Percentiles rank a stretch among this genome's conserved stretches.
Evolutionary conservation across 306 rosid species (phyloP).

Genomic region (Fragaria ananassa): DNA sequence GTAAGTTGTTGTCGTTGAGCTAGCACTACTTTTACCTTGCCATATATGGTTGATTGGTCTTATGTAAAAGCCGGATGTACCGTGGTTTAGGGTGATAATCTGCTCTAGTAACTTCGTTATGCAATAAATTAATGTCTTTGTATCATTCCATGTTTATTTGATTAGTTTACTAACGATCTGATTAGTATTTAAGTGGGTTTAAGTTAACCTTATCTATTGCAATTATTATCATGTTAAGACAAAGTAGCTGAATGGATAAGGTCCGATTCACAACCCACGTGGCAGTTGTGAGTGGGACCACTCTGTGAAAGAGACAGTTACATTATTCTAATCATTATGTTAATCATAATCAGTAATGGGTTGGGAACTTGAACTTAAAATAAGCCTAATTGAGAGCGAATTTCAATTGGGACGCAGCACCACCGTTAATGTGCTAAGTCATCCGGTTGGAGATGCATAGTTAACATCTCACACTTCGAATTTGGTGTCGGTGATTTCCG

Average conservation of each 20-base stretch:
- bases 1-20: background rate
- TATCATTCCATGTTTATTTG: background rate
- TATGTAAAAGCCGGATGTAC: background rate
- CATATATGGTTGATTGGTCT: background rate
- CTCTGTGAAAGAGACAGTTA: background rate
- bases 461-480: too few relatives aligned
- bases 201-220: background rate
- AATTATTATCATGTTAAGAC: background rate
- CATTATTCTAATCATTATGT: background rate
- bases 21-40: too few relatives aligned
- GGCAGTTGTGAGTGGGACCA: background rate
- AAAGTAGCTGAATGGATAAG: conserved; percentile 3
- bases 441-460: too few relatives aligned
- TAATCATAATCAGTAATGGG: background rate
- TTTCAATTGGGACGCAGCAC: too few relatives aligned
- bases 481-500: too few relatives aligned
- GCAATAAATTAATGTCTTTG: background rate
- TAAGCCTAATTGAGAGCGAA: too few relatives aligned
- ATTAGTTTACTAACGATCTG: background rate
- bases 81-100: conserved; percentile 6
- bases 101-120: background rate
- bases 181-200: background rate
- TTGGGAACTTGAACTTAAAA: too few relatives aligned
- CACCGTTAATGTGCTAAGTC: too few relatives aligned
- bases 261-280: background rate